Percentiles rank a stretch among this genome's conserved stretches.
Evolutionary conservation across 345 rosid species (phyloP).

Genomic region (Jatropha curcas): DNA sequence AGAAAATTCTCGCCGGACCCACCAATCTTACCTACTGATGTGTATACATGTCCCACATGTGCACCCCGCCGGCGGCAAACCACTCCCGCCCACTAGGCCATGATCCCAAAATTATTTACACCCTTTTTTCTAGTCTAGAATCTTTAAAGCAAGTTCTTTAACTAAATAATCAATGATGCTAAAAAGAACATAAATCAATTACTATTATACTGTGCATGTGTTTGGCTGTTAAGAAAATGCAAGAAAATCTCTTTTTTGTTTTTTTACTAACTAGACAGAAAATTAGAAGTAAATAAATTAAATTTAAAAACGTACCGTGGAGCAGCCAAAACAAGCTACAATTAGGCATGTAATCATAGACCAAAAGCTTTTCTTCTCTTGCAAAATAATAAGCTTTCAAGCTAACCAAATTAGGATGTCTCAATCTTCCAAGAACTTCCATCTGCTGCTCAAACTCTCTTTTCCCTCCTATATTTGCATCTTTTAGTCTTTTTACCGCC

Average conservation of each 20-base stretch:
- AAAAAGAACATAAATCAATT: not conserved
- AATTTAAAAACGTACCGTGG: constrained; percentile 60
- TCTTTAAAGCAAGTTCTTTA: not conserved
- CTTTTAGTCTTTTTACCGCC: constrained; percentile 86
- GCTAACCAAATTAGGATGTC: constrained; percentile 67
- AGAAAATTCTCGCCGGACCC: not conserved
- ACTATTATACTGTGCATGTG: not conserved
- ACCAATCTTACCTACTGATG: not conserved
- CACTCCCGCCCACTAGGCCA: constrained; percentile 1
- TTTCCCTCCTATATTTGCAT: constrained; percentile 59
- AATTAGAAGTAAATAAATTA: not conserved
- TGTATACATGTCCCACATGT: not conserved
- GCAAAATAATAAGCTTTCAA: constrained; percentile 83
- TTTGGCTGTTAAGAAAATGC: constrained; percentile 2
- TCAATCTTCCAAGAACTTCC: constrained; percentile 79
- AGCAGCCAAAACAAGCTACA: constrained; percentile 94
- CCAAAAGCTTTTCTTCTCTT: constrained; percentile 86
- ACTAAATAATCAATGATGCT: not conserved
- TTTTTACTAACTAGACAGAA: not conserved
- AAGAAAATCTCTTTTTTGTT: not conserved
- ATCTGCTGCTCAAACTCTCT: constrained; percentile 83
- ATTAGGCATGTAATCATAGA: constrained; percentile 83
- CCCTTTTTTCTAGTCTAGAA: not conserved
- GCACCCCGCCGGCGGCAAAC: constrained; percentile 1
- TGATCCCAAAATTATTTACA: not conserved